Conservation (phyloP, 2,329 filamentous ascomycete species). For the Trichoderma brevicompactum region DNA sequence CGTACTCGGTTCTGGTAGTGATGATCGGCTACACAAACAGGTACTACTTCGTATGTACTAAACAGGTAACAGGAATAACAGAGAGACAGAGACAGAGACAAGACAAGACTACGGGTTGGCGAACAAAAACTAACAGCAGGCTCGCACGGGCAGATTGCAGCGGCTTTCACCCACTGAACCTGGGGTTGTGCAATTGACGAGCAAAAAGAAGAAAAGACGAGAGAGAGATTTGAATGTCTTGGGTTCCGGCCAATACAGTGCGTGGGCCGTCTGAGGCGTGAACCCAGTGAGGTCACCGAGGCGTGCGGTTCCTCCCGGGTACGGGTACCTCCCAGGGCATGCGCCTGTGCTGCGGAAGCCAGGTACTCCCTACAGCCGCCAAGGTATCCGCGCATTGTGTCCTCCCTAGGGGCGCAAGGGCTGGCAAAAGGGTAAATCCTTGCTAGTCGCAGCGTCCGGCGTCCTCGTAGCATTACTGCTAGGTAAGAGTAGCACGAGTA, state of each 20-base stretch:
- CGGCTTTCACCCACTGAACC: too few relatives aligned
- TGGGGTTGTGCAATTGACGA: neutral
- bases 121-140: too few relatives aligned
- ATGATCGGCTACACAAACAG: too few relatives aligned
- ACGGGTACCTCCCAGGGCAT: slow-evolving; percentile 1
- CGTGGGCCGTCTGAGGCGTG: slow-evolving; percentile 5
- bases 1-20: neutral
- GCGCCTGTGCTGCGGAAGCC: slow-evolving; percentile 10
- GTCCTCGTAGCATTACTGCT: neutral
- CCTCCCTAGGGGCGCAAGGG: neutral
- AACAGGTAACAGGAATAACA: too few relatives aligned
- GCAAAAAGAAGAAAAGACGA: neutral
- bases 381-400: neutral
- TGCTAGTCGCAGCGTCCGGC: slow-evolving; percentile 7
- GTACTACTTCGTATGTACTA: too few relatives aligned
- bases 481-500: too few relatives aligned
- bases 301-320: neutral
- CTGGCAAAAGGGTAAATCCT: slow-evolving; percentile 14
- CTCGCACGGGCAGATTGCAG: too few relatives aligned
- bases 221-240: neutral
- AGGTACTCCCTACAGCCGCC: slow-evolving; percentile 13
- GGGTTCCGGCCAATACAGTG: slow-evolving; percentile 18
- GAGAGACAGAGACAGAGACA: too few relatives aligned
- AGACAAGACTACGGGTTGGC: too few relatives aligned
- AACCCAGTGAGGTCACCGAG: neutral